These are phyloP conservation scores for Trebouxia gelatinosa DNA, from an alignment of 163 green algal genomes.

Conservation along the genomic window DNA sequence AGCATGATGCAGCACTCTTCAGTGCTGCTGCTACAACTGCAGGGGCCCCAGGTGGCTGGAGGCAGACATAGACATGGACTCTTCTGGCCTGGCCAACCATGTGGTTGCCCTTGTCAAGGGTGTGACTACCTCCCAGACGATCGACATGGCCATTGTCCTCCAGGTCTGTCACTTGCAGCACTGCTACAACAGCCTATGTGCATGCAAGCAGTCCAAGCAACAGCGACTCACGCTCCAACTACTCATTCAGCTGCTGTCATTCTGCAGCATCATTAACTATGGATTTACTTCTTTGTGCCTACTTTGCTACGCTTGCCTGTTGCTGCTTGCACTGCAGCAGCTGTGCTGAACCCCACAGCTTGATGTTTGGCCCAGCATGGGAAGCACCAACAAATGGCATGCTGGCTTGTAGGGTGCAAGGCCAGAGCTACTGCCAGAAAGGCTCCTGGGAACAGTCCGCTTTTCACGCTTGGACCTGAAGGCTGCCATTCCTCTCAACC, in stretches of 20 bases:
- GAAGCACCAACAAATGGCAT: neutral
- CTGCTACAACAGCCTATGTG: too few relatives aligned
- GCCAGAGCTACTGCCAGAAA: neutral
- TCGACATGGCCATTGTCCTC: slow-evolving; percentile 80
- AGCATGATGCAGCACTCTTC: neutral
- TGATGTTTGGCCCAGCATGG: neutral
- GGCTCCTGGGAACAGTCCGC: neutral
- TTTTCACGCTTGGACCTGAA: neutral
- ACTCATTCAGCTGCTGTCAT: too few relatives aligned
- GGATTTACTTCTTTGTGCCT: neutral
- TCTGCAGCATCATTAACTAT: too few relatives aligned
- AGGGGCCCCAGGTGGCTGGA: slow-evolving; percentile 42
- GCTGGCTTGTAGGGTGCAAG: neutral
- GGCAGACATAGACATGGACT: slow-evolving; percentile 83
- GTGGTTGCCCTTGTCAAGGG: slow-evolving; percentile 71
- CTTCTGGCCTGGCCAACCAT: slow-evolving; percentile 63
- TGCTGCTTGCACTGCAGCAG: neutral
- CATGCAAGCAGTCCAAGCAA: too few relatives aligned
- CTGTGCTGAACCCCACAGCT: neutral
- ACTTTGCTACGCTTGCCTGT: neutral
- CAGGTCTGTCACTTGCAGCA: too few relatives aligned
- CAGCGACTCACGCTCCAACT: too few relatives aligned
- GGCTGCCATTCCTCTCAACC: neutral
- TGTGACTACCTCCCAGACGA: slow-evolving; percentile 76
- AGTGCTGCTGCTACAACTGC: too few relatives aligned